Evolutionary conservation across 305 asterid genomes (phyloP).

Genomic region (Fraxinus baroniana): DNA sequence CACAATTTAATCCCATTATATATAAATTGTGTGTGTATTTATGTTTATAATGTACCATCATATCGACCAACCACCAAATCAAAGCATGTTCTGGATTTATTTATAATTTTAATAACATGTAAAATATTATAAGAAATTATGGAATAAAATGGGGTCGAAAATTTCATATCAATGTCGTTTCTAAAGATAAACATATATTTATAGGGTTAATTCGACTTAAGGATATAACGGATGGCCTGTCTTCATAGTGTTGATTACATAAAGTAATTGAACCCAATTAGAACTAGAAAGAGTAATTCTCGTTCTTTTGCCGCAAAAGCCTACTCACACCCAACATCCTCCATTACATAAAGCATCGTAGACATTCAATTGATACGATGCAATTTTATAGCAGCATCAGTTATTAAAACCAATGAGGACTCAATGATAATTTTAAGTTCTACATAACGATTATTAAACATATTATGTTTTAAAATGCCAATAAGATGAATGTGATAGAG

Average conservation of each 20-base stretch:
- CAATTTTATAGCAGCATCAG: too few species aligned
- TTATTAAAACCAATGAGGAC: too few species aligned
- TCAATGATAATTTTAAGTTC: too few species aligned
- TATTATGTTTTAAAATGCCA: too few species aligned
- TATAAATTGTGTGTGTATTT: not conserved
- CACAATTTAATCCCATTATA: not conserved
- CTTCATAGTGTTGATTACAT: too few species aligned
- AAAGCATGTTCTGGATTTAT: slow-evolving; percentile 29
- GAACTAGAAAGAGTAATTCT: not conserved
- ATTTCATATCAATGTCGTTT: not conserved
- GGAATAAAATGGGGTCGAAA: not conserved
- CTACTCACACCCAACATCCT: not conserved
- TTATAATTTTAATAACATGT: slow-evolving; percentile 2
- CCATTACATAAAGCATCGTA: not conserved
- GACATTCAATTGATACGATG: not conserved
- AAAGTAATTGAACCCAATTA: not conserved
- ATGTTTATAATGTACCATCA: slow-evolving; percentile 21
- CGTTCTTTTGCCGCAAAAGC: not conserved
- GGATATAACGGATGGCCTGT: not conserved
- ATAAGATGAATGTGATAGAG: not conserved
- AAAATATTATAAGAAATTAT: not conserved
- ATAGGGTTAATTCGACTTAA: not conserved
- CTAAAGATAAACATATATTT: too few species aligned
- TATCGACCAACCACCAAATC: slow-evolving; percentile 26
- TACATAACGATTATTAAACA: too few species aligned